Conservation (phyloP, 73 alveolate species). For the Paramecium tetraurelia region DNA sequence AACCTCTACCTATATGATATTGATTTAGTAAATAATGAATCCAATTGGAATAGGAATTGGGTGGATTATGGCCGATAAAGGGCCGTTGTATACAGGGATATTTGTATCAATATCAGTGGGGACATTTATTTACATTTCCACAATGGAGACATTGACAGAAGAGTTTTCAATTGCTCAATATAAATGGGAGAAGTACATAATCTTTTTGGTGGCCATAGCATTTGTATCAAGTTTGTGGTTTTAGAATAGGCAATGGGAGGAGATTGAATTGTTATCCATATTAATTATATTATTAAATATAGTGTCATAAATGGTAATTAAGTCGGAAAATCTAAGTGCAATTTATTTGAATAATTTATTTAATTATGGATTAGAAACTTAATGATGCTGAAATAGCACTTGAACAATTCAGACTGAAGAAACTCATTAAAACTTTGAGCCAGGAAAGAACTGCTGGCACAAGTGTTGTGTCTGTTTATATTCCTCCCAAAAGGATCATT, state of each 20-base stretch:
- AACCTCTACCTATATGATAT: constrained; percentile 56
- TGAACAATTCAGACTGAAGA: constrained; percentile 57
- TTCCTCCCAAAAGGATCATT: constrained; percentile 59
- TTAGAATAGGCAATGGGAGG: constrained; percentile 60
- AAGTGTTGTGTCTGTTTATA: constrained; percentile 52
- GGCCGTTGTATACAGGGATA: constrained; percentile 73
- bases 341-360: background rate
- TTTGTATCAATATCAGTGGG: constrained; percentile 88
- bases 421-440: constrained; percentile 22
- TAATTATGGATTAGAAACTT: background rate
- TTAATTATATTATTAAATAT: background rate
- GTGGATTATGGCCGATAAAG: constrained; percentile 69
- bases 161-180: constrained; percentile 64
- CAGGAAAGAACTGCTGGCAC: constrained; percentile 56
- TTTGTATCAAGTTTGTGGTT: constrained; percentile 59
- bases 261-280: background rate
- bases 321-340: background rate
- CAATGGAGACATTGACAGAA: constrained; percentile 89
- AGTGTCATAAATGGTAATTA: background rate
- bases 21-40: constrained; percentile 70
- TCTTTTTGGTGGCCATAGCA: constrained; percentile 52
- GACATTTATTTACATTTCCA: constrained; percentile 87
- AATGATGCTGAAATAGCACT: constrained; percentile 32
- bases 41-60: constrained; percentile 89
- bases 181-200: constrained; percentile 31